These are phyloP conservation scores for Irpex sp. DNA, from an alignment of 1,284 basidiomycete species.

Conservation along the genomic window DNA sequence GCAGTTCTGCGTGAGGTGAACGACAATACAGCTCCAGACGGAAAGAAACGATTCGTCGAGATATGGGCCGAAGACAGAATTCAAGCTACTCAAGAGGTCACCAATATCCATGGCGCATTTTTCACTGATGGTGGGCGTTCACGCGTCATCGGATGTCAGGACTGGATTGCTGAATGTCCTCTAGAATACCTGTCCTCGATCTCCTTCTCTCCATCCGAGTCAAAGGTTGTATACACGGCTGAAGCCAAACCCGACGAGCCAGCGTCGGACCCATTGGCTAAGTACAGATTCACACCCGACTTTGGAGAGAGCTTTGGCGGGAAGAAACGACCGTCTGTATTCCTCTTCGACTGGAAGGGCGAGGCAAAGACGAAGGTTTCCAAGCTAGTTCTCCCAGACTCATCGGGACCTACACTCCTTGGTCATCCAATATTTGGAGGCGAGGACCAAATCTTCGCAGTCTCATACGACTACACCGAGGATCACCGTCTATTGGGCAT, in stretches of 20 bases:
- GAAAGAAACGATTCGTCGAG: conserved; percentile 55
- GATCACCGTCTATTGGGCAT: conserved; percentile 61
- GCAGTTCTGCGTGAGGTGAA: conserved; percentile 45
- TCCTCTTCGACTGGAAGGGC: conserved; percentile 41
- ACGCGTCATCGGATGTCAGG: background rate
- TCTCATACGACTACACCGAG: conserved; percentile 53
- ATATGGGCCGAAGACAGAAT: conserved; percentile 48
- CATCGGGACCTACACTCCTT: conserved; percentile 34
- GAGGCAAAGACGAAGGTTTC: conserved; percentile 1
- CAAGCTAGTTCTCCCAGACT: conserved; percentile 1
- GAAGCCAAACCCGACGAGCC: conserved; percentile 41
- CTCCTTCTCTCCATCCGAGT: conserved; percentile 50
- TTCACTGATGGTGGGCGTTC: conserved; percentile 51
- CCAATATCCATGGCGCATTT: conserved; percentile 55
- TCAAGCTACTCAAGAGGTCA: conserved; percentile 49
- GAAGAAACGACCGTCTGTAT: conserved; percentile 46
- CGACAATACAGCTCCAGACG: conserved; percentile 19
- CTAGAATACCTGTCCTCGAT: conserved; percentile 46
- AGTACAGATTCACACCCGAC: conserved; percentile 49
- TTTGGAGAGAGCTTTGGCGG: conserved; percentile 53
- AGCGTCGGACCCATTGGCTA: conserved; percentile 35
- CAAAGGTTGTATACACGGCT: conserved; percentile 52
- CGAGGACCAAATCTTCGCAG: conserved; percentile 46
- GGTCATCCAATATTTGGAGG: conserved; percentile 54
- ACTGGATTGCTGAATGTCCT: background rate